A percentile compares a stretch with the other conserved stretches of the same genome.
These are phyloP conservation scores for Phellinidium pouzarii DNA, from an alignment of 1,284 basidiomycete genomes.

Conservation along the genomic window DNA sequence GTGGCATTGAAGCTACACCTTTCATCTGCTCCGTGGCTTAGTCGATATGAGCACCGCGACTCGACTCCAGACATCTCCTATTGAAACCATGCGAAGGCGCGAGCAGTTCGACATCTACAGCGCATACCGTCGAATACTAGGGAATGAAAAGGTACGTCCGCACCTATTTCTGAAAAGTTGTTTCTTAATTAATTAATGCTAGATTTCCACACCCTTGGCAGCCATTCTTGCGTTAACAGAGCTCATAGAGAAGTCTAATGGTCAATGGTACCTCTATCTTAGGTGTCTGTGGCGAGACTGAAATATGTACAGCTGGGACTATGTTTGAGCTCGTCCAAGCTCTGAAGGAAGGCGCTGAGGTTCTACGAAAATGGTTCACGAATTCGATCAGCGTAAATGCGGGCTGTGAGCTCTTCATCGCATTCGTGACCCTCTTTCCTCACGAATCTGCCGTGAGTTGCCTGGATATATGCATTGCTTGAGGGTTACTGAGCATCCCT, in stretches of 20 bases:
- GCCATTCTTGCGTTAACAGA: conserved; percentile 80
- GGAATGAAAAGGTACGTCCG: conserved; percentile 48
- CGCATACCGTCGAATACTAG: conserved; percentile 49
- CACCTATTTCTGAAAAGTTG: conserved; percentile 1
- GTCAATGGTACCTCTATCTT: conserved; percentile 32
- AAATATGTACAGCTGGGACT: conserved; percentile 55
- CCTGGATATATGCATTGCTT: conserved; percentile 3
- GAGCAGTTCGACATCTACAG: conserved; percentile 46
- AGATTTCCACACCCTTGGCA: conserved; percentile 84
- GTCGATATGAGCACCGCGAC: conserved; percentile 5
- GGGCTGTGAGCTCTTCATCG: conserved; percentile 87
- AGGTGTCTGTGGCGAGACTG: conserved; percentile 11
- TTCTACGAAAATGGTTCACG: conserved; percentile 54
- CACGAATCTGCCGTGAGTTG: conserved; percentile 69
- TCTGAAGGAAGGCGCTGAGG: conserved; percentile 68
- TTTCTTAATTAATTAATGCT: conserved; percentile 13
- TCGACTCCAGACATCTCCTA: neutral
- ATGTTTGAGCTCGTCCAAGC: conserved; percentile 88
- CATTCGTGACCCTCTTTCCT: conserved; percentile 81
- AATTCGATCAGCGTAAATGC: conserved; percentile 85
- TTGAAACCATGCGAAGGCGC: neutral
- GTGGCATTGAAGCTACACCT: no score
- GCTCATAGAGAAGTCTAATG: conserved; percentile 67
- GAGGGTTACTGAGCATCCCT: conserved; percentile 17
- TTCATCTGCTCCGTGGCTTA: neutral